These are phyloP conservation scores for Erythrophleum ivorense DNA, from an alignment of 331 rosid species.

Conservation along the genomic window DNA sequence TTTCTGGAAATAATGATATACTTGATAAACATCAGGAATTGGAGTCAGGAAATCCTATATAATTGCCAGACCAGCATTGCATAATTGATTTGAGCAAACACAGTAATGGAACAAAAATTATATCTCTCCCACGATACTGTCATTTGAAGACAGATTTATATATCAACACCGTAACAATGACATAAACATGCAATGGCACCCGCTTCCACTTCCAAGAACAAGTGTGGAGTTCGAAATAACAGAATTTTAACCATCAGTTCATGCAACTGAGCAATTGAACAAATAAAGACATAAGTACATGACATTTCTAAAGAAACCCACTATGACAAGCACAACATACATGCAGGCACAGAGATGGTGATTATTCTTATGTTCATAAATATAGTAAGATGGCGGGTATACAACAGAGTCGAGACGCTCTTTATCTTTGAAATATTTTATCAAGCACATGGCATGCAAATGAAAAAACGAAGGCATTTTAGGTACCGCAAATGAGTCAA, in stretches of 20 bases:
- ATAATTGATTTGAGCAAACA: slow-evolving; percentile 13
- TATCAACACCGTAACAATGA: not conserved
- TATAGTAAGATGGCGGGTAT: not conserved
- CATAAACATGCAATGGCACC: slow-evolving; percentile 1
- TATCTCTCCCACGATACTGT: not conserved
- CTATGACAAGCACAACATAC: not conserved
- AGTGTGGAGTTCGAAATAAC: not conserved
- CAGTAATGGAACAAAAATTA: not conserved
- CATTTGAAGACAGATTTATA: slow-evolving; percentile 7
- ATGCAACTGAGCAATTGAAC: not conserved
- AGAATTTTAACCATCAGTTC: slow-evolving; percentile 9
- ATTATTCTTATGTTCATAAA: slow-evolving; percentile 2
- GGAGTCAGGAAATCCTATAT: not conserved
- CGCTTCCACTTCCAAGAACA: slow-evolving; percentile 5
- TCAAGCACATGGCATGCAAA: slow-evolving; percentile 42
- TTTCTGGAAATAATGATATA: not conserved
- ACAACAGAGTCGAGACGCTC: not conserved
- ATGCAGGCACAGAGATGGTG: slow-evolving; percentile 18
- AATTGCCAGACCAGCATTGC: not conserved
- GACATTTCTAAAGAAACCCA: not conserved
- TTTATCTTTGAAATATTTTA: slow-evolving; percentile 34
- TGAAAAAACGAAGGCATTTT: too few species aligned
- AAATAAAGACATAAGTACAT: not conserved
- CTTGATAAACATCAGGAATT: not conserved
- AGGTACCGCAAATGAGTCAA: not conserved